Conservation (phyloP, 2,329 filamentous ascomycete species). For the Venturia nashicola region DNA sequence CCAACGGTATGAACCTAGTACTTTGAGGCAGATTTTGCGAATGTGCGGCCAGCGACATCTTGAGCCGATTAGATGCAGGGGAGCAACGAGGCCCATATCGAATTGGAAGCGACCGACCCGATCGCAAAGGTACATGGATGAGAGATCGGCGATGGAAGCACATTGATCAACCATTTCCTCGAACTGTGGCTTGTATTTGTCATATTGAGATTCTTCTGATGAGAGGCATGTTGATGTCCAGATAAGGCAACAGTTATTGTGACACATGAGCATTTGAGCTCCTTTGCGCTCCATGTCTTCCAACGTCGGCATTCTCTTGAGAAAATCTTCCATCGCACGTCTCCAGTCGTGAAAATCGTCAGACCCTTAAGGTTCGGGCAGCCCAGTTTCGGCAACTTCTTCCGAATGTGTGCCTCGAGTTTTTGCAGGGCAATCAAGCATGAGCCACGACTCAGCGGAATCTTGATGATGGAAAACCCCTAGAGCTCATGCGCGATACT, state of each 20-base stretch:
- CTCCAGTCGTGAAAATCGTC: constrained; percentile 1
- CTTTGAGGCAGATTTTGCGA: neutral
- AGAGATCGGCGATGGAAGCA: constrained; percentile 1
- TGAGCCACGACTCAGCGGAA: constrained; percentile 4
- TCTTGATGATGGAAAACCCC: neutral
- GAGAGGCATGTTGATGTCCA: constrained; percentile 5
- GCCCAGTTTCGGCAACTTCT: too few relatives aligned
- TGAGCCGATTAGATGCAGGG: constrained; percentile 3
- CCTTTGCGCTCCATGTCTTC: neutral
- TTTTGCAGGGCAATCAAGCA: constrained; percentile 1
- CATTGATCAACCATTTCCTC: constrained; percentile 1
- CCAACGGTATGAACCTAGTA: constrained; percentile 3
- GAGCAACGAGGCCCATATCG: constrained; percentile 4
- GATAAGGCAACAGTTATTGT: neutral
- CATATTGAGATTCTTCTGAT: constrained; percentile 7
- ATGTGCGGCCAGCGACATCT: constrained; percentile 4
- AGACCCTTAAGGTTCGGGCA: too few relatives aligned
- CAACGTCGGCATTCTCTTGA: neutral
- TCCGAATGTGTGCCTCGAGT: constrained; percentile 7
- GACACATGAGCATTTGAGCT: neutral
- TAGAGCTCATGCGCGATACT: neutral
- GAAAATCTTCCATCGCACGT: neutral
- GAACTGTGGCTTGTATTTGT: constrained; percentile 5
- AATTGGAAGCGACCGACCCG: constrained; percentile 4
- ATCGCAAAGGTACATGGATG: neutral